phyloP scores from a whole-genome alignment of 805 yeast species.

The Candida jianshihensis region DNA sequence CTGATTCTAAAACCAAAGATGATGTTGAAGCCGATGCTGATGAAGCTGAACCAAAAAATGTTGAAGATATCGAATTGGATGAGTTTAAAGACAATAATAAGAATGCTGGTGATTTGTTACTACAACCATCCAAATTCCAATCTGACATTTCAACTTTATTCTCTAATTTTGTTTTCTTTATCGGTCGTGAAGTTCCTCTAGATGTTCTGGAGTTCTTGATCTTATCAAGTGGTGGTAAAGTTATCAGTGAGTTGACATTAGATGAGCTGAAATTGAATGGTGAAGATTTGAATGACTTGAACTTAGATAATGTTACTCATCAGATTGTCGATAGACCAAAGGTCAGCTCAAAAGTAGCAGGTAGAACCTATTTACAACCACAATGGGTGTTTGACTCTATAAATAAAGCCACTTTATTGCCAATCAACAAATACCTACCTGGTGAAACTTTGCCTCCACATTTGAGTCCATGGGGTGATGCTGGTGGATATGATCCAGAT shows the following conservation, averaged over 20 bases:
- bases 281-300: constrained; percentile 36
- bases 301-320: constrained; percentile 73
- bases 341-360: constrained; percentile 67
- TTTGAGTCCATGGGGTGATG: constrained; percentile 98
- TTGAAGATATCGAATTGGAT: constrained; percentile 52
- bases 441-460: constrained; percentile 97
- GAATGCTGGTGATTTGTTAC: constrained; percentile 57
- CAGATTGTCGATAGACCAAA: constrained; percentile 93
- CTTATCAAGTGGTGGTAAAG: constrained; percentile 77
- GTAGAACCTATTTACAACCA: constrained; percentile 92
- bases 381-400: constrained; percentile 96
- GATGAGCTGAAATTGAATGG: constrained; percentile 52
- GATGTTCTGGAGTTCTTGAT: constrained; percentile 86
- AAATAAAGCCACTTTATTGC: constrained; percentile 66
- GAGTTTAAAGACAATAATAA: constrained; percentile 60
- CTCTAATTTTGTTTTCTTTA: constrained; percentile 68
- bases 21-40: too few relatives aligned
- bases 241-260: constrained; percentile 79
- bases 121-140: constrained; percentile 59
- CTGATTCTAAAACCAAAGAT: constrained; percentile 29
- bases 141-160: constrained; percentile 63
- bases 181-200: constrained; percentile 93
- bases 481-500: constrained; percentile 82
- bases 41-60: too few relatives aligned
- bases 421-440: constrained; percentile 81